These are phyloP conservation scores for Sphagnurus paluster DNA, from an alignment of 1,284 basidiomycete species.

Conservation along the genomic window DNA sequence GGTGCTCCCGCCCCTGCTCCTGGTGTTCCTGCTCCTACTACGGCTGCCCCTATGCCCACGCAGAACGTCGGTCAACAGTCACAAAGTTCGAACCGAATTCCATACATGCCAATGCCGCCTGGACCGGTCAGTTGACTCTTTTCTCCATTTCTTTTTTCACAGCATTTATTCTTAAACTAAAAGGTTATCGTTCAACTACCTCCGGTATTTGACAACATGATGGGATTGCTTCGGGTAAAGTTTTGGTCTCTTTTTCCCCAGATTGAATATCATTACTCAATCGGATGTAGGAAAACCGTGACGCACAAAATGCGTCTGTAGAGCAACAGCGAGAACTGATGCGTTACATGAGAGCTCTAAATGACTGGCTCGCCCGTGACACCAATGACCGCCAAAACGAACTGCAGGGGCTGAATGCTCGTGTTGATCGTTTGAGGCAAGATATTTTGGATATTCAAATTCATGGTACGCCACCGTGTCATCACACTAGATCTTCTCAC, in stretches of 20 bases:
- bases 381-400: conserved; percentile 74
- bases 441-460: conserved; percentile 44
- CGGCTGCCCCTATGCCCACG: too few species aligned
- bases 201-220: conserved; percentile 51
- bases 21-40: conserved; percentile 9
- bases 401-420: conserved; percentile 60
- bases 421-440: conserved; percentile 59
- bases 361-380: conserved; percentile 73
- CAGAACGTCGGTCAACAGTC: neutral
- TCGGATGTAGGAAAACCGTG: conserved; percentile 63
- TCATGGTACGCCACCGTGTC: conserved; percentile 23
- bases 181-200: conserved; percentile 62
- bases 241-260: neutral
- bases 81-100: conserved; percentile 6
- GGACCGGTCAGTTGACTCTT: conserved; percentile 34
- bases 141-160: neutral
- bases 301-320: conserved; percentile 68
- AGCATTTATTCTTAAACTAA: conserved; percentile 6
- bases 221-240: conserved; percentile 65
- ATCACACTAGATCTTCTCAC: neutral
- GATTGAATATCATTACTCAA: neutral
- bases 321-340: conserved; percentile 78
- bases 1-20: too few species aligned
- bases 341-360: conserved; percentile 69
- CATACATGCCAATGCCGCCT: conserved; percentile 39